phyloP scores from a whole-genome alignment of 192 early-diverging fungal species.

The Entophlyctis helioformis region DNA sequence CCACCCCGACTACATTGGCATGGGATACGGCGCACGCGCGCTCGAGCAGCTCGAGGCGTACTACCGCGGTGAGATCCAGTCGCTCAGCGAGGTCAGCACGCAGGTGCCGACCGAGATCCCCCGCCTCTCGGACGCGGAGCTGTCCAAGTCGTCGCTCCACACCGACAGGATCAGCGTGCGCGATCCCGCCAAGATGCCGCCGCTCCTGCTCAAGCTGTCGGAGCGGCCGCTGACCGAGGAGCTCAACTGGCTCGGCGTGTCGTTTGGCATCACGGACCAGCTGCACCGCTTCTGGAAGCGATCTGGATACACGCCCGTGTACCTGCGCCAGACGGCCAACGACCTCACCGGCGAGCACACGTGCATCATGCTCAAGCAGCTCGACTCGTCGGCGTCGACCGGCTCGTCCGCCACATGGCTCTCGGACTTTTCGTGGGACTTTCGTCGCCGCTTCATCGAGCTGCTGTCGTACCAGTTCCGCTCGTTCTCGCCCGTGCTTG shows the following conservation, averaged over 20 bases:
- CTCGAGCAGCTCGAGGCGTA: constrained; percentile 76
- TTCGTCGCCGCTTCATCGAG: constrained; percentile 77
- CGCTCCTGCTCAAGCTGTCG: constrained; percentile 71
- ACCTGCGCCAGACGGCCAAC: constrained; percentile 92
- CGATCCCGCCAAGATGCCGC: constrained; percentile 84
- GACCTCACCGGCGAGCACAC: constrained; percentile 97
- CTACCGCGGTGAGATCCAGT: constrained; percentile 65
- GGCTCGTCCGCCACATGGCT: constrained; percentile 52
- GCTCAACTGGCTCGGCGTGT: constrained; percentile 94
- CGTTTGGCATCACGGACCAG: constrained; percentile 75
- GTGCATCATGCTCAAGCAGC: constrained; percentile 87
- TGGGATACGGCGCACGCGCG: constrained; percentile 93
- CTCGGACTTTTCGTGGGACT: constrained; percentile 79
- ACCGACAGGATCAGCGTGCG: constrained; percentile 73
- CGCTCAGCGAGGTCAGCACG: constrained; percentile 28
- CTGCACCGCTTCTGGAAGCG: constrained; percentile 98
- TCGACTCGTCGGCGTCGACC: constrained; percentile 29
- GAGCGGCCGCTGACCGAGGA: constrained; percentile 60
- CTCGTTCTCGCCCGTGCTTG: constrained; percentile 66
- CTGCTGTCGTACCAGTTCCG: constrained; percentile 83
- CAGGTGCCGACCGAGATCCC: constrained; percentile 19
- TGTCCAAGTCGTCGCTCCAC: constrained; percentile 38
- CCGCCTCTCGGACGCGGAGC: constrained; percentile 43
- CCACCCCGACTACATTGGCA: constrained; percentile 89
- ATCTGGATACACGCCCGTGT: constrained; percentile 79